These are phyloP conservation scores for Microstegium vimineum DNA, from an alignment of 176 grass and related monocot species.

Conservation along the genomic window DNA sequence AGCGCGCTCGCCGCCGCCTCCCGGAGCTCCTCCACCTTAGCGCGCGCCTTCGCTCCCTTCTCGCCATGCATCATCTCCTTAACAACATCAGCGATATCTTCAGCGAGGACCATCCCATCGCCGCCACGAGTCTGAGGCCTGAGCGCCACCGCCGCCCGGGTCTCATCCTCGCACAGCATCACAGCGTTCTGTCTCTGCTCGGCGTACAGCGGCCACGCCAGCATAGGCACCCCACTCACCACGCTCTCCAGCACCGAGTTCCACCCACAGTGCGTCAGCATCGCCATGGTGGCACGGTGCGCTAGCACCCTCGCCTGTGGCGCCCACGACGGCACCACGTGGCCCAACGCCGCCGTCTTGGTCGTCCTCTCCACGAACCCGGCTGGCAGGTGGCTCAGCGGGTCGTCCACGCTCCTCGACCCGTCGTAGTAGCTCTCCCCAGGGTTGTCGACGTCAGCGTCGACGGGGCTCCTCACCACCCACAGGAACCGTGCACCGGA, in stretches of 20 bases:
- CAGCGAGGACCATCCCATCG: neutral
- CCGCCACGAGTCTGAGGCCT: neutral
- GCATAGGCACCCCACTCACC: conserved; percentile 29
- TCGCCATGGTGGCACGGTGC: conserved; percentile 31
- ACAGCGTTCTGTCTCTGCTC: conserved; percentile 47
- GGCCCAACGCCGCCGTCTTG: neutral
- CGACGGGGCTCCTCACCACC: conserved; percentile 33
- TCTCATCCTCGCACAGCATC: conserved; percentile 28
- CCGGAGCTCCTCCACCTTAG: neutral
- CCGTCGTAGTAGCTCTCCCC: conserved; percentile 27
- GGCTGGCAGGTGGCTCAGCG: neutral
- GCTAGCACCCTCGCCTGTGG: conserved; percentile 25
- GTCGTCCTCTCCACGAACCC: conserved; percentile 32
- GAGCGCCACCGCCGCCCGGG: neutral
- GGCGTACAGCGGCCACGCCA: conserved; percentile 46
- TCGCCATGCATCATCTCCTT: neutral
- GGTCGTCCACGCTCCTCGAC: neutral
- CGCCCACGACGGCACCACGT: conserved; percentile 34
- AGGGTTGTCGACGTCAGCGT: neutral
- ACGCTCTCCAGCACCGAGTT: conserved; percentile 60
- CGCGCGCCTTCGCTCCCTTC: neutral
- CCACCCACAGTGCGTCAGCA: conserved; percentile 69
- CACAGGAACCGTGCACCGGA: conserved; percentile 34
- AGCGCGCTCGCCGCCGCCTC: neutral
- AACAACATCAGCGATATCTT: neutral